Evolutionary conservation across 768 basidiomycete genomes (phyloP).

Genomic region (Termitomyces titanicus): DNA sequence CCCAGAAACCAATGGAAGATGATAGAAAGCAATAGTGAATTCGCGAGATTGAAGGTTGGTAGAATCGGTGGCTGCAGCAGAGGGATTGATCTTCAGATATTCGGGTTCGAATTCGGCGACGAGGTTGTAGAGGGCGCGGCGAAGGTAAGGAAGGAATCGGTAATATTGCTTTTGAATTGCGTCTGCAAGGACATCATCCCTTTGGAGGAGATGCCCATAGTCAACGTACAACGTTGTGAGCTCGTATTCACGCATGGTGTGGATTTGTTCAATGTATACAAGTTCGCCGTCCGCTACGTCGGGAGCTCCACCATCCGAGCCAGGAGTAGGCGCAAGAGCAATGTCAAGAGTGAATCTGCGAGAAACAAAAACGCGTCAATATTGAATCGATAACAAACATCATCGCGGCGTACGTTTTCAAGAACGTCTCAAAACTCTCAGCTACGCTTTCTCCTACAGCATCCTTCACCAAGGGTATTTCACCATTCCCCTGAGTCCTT

Average conservation of each 20-base stretch:
- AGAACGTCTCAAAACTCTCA: slow-evolving; percentile 87
- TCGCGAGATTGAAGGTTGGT: slow-evolving; percentile 89
- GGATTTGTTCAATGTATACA: slow-evolving; percentile 90
- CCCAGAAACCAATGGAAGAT: slow-evolving; percentile 88
- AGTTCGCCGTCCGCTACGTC: slow-evolving; percentile 57
- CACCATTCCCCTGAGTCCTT: slow-evolving; percentile 49
- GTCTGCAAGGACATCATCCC: slow-evolving; percentile 90
- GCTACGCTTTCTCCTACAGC: slow-evolving; percentile 94
- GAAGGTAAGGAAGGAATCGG: slow-evolving; percentile 91
- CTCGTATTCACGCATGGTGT: slow-evolving; percentile 92
- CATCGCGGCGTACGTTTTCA: slow-evolving; percentile 70
- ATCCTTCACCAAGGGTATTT: slow-evolving; percentile 87
- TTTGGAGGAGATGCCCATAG: slow-evolving; percentile 83
- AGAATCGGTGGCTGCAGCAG: slow-evolving; percentile 82
- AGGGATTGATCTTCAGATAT: slow-evolving; percentile 92
- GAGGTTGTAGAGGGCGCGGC: slow-evolving; percentile 85
- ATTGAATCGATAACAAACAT: background rate
- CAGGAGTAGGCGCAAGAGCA: slow-evolving; percentile 75
- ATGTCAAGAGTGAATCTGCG: slow-evolving; percentile 82
- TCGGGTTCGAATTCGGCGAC: slow-evolving; percentile 89
- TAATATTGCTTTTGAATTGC: slow-evolving; percentile 96
- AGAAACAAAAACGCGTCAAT: slow-evolving; percentile 12
- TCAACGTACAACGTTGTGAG: slow-evolving; percentile 96
- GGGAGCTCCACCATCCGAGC: slow-evolving; percentile 61
- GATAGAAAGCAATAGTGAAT: slow-evolving; percentile 94